Base-by-base conservation (phyloP, 192 early-diverging fungal species). In the Entomortierella lignicola region DNA sequence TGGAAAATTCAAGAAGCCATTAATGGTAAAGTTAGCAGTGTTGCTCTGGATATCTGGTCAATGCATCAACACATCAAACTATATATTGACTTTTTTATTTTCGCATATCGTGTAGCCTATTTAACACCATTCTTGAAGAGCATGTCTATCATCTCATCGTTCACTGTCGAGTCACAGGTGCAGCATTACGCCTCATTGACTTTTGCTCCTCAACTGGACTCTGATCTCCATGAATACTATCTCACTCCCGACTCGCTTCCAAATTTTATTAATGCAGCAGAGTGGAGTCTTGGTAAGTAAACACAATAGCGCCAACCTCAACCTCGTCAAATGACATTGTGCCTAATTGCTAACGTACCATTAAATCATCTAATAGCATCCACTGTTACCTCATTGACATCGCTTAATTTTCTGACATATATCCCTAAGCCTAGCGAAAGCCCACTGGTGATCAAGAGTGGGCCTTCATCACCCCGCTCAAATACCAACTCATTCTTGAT, bases 231-330 rank as follows among this genome's bases (percentile, higher is more conserved):
- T n/a, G 86, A 81, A 59, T 66, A 82, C 66, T 89, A 84, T 31
- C 71, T 99, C 56, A 84, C 85, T 0, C 89, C 93, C 11, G 84
- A 92, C 27, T 82, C 88, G 58, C 86, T 99, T 26, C 89, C 96
- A 17, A 91, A 94, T 77, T 98, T 99, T 85, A 89, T 97, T 60
- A 98, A 98, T 80, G 91, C 95, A 58, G 95, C 95, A 8, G 96
- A 97, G 69, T 99, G 98, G 98, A 97, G 94, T 81, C 81, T 96
- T 32, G 93, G 92, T 92, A 82, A 27, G 61, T 30, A 25, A 15
- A 47, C 44, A 47, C 17, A 12, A 47, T 15, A 4, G 15, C 44
- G 44, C 44, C 20, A 63, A 70, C 0, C 17, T 41, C 29, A 51
- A 7, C 34, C 10, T 37, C 34, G 34, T n/a, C n/a, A n/a, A n/a